phyloP scores from a whole-genome alignment of 176 grass and related monocot genomes.

The Musa beccarii region DNA sequence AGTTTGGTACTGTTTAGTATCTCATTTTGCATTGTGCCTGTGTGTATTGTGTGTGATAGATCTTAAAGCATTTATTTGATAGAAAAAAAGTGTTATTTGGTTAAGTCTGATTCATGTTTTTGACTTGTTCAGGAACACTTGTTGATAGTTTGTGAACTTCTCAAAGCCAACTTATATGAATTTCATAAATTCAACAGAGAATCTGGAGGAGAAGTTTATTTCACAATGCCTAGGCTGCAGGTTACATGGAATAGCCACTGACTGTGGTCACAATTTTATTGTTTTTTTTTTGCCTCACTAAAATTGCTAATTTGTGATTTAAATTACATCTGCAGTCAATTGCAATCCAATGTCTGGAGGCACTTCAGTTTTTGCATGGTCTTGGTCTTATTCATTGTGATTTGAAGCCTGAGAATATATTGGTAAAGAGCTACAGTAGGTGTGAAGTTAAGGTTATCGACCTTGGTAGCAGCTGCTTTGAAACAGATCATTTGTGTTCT shows the following conservation, averaged over 20 bases:
- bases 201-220: conserved; percentile 99
- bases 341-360: conserved; percentile 94
- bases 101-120: conserved; percentile 10
- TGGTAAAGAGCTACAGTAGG: conserved; percentile 98
- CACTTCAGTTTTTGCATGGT: conserved; percentile 82
- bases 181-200: conserved; percentile 99
- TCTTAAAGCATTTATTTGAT: neutral
- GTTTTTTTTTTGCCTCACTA: conserved; percentile 8
- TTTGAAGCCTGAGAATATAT: conserved; percentile 97
- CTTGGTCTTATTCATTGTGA: conserved; percentile 99
- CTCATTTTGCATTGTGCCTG: neutral
- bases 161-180: conserved; percentile 98
- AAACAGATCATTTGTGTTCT: conserved; percentile 89
- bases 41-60: neutral
- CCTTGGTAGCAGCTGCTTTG: conserved; percentile 98
- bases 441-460: conserved; percentile 99
- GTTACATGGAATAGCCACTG: conserved; percentile 19
- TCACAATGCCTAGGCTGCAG: conserved; percentile 98
- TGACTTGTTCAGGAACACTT: conserved; percentile 74
- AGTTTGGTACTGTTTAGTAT: neutral
- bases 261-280: conserved; percentile 12
- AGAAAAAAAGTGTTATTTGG: neutral
- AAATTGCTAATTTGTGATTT: neutral
- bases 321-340: conserved; percentile 59
- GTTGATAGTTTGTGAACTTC: conserved; percentile 98